A percentile compares a stretch with the other conserved stretches of the same genome.
Evolutionary conservation across 805 yeast species (phyloP).

Genomic region (Schwanniomyces vanrijiae): DNA sequence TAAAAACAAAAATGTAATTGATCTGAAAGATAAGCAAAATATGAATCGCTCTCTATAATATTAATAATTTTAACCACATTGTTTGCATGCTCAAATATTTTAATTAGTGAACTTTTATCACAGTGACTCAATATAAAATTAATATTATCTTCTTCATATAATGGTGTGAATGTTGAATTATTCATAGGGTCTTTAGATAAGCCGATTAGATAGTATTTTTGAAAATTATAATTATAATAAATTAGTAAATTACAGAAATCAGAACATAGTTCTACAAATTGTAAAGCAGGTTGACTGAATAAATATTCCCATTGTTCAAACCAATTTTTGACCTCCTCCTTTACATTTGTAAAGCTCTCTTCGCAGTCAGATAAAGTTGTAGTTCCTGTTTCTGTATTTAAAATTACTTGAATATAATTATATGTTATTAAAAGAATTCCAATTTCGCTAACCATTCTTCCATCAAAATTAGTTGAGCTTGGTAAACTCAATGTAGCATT

Average conservation of each 20-base stretch:
- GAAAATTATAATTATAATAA: constrained; percentile 37
- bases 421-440: constrained; percentile 59
- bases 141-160: constrained; percentile 21
- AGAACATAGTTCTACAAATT: constrained; percentile 71
- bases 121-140: constrained; percentile 21
- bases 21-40: constrained; percentile 70
- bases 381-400: constrained; percentile 15
- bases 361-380: constrained; percentile 16
- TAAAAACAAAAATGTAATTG: constrained; percentile 59
- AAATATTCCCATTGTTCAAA: constrained; percentile 66
- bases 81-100: constrained; percentile 42
- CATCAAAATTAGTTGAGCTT: constrained; percentile 74
- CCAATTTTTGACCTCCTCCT: constrained; percentile 59
- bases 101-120: constrained; percentile 25
- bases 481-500: constrained; percentile 55
- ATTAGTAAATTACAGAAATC: constrained; percentile 60
- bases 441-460: constrained; percentile 78
- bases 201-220: constrained; percentile 9
- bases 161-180: constrained; percentile 1
- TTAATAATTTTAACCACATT: constrained; percentile 42
- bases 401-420: constrained; percentile 49
- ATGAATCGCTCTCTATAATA: constrained; percentile 47
- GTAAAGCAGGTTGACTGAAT: constrained; percentile 68
- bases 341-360: constrained; percentile 32
- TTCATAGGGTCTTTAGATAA: not conserved